These are phyloP conservation scores for Pythium myriotylum DNA, from an alignment of 352 stramenopile species.

Conservation along the genomic window DNA sequence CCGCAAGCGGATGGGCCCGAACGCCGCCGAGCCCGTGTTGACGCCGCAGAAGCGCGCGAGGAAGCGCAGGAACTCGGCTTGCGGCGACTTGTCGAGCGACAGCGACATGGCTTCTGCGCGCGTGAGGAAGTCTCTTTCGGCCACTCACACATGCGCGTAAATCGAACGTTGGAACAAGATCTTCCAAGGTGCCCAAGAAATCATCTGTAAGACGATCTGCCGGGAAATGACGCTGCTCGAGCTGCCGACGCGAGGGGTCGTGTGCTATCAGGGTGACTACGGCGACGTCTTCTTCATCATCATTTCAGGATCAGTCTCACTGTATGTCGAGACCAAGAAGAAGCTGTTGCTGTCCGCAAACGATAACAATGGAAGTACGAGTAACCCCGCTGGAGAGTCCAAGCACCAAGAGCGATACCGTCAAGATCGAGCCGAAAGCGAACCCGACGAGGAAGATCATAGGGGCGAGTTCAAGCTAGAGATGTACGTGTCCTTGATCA, in stretches of 20 bases:
- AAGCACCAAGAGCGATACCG: constrained; percentile 9
- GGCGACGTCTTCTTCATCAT: constrained; percentile 85
- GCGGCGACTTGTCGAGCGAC: constrained; percentile 74
- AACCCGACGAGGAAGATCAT: constrained; percentile 30
- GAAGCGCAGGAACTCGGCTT: constrained; percentile 82
- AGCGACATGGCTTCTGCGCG: constrained; percentile 68
- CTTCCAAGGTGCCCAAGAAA: constrained; percentile 80
- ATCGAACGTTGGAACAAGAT: constrained; percentile 55
- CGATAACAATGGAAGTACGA: constrained; percentile 2
- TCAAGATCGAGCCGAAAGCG: constrained; percentile 1
- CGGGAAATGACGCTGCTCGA: constrained; percentile 85
- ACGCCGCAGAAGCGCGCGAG: constrained; percentile 81
- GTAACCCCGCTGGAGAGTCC: not conserved
- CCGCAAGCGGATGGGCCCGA: constrained; percentile 72
- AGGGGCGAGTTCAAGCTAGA: constrained; percentile 23
- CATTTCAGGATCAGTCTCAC: constrained; percentile 69
- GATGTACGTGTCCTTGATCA: constrained; percentile 71
- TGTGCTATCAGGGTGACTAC: constrained; percentile 86
- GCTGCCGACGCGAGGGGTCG: constrained; percentile 54
- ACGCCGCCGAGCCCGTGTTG: constrained; percentile 68
- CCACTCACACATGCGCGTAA: not conserved
- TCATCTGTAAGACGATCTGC: constrained; percentile 89
- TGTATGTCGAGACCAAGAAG: constrained; percentile 73
- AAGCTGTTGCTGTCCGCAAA: constrained; percentile 25
- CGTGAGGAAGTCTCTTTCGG: not conserved